These are phyloP conservation scores for Trametopsis cervina DNA, from an alignment of 768 basidiomycete genomes.

Conservation along the genomic window DNA sequence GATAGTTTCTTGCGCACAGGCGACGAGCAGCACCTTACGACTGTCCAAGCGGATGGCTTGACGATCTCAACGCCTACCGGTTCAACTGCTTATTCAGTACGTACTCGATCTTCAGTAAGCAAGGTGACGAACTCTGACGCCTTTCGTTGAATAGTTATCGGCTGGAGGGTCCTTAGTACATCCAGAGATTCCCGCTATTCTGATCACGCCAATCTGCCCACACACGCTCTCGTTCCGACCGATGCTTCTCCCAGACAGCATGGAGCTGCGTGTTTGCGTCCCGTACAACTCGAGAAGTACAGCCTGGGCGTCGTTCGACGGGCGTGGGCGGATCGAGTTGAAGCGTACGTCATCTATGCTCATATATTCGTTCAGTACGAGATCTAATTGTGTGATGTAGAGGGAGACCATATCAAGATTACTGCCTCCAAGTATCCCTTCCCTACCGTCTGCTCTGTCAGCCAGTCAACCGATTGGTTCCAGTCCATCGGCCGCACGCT, in stretches of 20 bases:
- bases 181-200: conserved; percentile 92
- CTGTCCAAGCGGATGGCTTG: conserved; percentile 95
- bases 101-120: conserved; percentile 24
- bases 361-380: neutral
- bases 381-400: conserved; percentile 48
- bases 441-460: conserved; percentile 96
- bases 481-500: conserved; percentile 92
- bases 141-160: conserved; percentile 50
- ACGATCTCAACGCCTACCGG: conserved; percentile 95
- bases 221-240: conserved; percentile 98
- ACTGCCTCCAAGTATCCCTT: conserved; percentile 97
- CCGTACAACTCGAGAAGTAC: conserved; percentile 98
- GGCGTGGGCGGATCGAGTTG: conserved; percentile 91
- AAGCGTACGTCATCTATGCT: conserved; percentile 87
- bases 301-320: conserved; percentile 98
- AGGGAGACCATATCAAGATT: conserved; percentile 99
- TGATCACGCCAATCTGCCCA: conserved; percentile 97
- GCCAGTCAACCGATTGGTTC: conserved; percentile 99
- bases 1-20: conserved; percentile 39
- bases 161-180: conserved; percentile 97
- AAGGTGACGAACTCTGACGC: conserved; percentile 4
- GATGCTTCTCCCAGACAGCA: conserved; percentile 96
- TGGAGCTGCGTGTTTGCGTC: conserved; percentile 98
- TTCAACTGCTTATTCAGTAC: conserved; percentile 94
- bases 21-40: conserved; percentile 98